A percentile compares a stretch with the other conserved stretches of the same genome.
Conservation (phyloP, 1,284 basidiomycete genomes). For the Ganoderma lingzhi region DNA sequence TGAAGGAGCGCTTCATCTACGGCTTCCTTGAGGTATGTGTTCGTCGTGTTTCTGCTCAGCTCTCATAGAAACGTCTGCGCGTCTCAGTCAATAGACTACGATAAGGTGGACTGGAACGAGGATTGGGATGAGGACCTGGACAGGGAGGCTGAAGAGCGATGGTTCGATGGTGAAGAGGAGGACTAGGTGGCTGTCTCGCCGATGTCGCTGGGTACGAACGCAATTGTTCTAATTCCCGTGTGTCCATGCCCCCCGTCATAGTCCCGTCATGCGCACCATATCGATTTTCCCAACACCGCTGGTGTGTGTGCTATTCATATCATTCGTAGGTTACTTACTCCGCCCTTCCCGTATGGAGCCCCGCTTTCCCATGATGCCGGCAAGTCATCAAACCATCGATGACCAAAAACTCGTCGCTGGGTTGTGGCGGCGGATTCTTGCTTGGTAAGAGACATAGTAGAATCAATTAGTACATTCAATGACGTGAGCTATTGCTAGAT, state of each 20-base stretch:
- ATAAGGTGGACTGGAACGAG: conserved; percentile 80
- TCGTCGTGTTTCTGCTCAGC: conserved; percentile 47
- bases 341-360: conserved; percentile 3
- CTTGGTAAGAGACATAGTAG: conserved; percentile 22
- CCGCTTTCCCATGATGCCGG: neutral
- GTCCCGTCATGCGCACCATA: neutral
- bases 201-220: neutral
- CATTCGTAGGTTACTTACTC: conserved; percentile 14
- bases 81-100: conserved; percentile 71
- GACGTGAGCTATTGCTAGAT: neutral
- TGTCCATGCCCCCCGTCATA: neutral
- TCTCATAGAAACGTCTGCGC: neutral
- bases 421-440: conserved; percentile 13
- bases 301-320: conserved; percentile 8
- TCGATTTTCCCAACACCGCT: neutral
- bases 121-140: conserved; percentile 68
- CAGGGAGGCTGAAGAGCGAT: conserved; percentile 70
- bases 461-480: conserved; percentile 8
- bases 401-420: neutral
- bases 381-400: neutral
- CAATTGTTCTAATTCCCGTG: neutral
- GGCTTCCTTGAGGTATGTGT: conserved; percentile 72
- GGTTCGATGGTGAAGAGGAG: conserved; percentile 80
- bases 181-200: conserved; percentile 16
- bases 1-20: conserved; percentile 78